phyloP scores from a whole-genome alignment of 2,329 filamentous ascomycete genomes.

The Cercospora beticola region DNA sequence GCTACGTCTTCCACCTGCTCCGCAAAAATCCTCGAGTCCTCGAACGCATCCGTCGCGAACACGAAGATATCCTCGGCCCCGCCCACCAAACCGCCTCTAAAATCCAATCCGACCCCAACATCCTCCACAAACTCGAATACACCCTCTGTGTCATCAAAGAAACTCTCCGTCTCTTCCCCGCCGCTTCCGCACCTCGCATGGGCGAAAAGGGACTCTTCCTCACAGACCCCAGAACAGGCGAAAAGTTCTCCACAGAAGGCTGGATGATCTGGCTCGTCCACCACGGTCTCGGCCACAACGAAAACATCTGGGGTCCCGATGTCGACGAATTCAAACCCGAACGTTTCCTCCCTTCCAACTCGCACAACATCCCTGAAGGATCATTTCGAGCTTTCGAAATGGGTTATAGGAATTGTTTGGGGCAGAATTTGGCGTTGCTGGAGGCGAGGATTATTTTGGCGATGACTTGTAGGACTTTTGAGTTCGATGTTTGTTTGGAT shows the following conservation, averaged over 20 bases:
- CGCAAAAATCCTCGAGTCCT: conserved; percentile 36
- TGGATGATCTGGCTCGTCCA: conserved; percentile 45
- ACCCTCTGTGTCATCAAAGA: conserved; percentile 55
- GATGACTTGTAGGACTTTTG: conserved; percentile 50
- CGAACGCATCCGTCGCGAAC: conserved; percentile 47
- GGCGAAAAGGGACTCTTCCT: conserved; percentile 39
- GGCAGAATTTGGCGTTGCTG: conserved; percentile 54
- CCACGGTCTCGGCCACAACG: conserved; percentile 38
- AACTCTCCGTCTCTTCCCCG: conserved; percentile 52
- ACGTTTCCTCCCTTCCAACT: conserved; percentile 42
- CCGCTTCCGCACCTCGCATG: conserved; percentile 45
- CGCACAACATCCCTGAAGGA: conserved; percentile 41
- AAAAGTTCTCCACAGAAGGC: conserved; percentile 45
- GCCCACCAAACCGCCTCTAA: conserved; percentile 22
- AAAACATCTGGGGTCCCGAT: conserved; percentile 40
- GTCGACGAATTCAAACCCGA: conserved; percentile 51
- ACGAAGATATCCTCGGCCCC: conserved; percentile 50
- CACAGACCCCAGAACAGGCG: conserved; percentile 44
- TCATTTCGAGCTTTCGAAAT: conserved; percentile 56
- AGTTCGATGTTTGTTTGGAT: conserved; percentile 45
- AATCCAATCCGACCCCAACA: conserved; percentile 46
- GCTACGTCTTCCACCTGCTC: conserved; percentile 42
- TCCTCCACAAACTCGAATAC: conserved; percentile 54
- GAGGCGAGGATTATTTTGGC: conserved; percentile 53
- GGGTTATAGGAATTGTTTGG: conserved; percentile 56